Evolutionary conservation across 805 yeast species (phyloP).

Genomic region (Aciculoconidium aculeatum): DNA sequence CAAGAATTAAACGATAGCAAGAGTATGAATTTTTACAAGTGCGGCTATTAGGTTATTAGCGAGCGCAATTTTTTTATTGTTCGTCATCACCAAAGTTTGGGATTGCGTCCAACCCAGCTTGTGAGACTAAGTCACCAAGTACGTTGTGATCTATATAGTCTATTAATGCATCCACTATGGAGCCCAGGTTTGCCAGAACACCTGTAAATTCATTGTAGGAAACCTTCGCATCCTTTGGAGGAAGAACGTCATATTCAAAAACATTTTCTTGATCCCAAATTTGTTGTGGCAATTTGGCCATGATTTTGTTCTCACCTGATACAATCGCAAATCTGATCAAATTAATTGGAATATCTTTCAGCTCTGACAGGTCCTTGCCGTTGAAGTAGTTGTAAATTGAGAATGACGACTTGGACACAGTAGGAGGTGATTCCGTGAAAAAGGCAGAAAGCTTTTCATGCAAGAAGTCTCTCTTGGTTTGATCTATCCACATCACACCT

Average conservation of each 20-base stretch:
- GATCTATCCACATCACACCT: conserved; percentile 47
- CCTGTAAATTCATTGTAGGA: conserved; percentile 38
- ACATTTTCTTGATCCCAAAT: conserved; percentile 60
- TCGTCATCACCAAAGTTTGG: conserved; percentile 2
- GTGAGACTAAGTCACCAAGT: conserved; percentile 24
- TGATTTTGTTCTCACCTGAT: conserved; percentile 63
- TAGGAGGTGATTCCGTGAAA: conserved; percentile 10
- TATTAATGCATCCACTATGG: conserved; percentile 26
- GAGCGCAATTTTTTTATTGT: too few species aligned
- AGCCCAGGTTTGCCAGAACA: conserved; percentile 8
- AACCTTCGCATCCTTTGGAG: conserved; percentile 41
- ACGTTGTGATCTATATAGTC: conserved; percentile 44
- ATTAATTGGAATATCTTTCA: conserved; percentile 47
- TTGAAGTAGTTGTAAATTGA: conserved; percentile 12
- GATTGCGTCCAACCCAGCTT: conserved; percentile 1
- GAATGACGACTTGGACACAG: conserved; percentile 10
- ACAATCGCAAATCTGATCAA: conserved; percentile 62
- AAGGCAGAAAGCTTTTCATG: conserved; percentile 30
- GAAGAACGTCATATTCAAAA: conserved; percentile 66
- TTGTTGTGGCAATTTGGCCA: conserved; percentile 60
- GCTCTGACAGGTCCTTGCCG: conserved; percentile 4
- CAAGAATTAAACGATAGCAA: background rate
- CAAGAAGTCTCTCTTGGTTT: conserved; percentile 42
- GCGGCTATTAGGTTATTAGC: too few species aligned
- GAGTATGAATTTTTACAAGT: too few species aligned